Percentiles rank a stretch among this genome's conserved stretches.
phyloP scores from a whole-genome alignment of 2,329 filamentous ascomycete species.

The Cadophora malorum region DNA sequence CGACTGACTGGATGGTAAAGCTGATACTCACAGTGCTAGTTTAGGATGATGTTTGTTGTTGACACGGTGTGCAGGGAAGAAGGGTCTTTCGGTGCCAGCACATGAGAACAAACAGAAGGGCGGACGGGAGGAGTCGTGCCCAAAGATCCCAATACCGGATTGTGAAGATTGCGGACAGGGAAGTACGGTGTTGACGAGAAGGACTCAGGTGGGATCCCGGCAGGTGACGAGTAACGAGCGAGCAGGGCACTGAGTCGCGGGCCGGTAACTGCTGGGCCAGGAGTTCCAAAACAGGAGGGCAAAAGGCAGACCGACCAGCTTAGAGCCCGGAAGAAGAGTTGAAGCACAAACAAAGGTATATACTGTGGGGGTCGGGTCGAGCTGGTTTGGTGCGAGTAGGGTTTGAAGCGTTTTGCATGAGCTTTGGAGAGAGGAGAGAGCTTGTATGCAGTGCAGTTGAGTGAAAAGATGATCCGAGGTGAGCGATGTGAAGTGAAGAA shows the following conservation, averaged over 20 bases:
- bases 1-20: slow-evolving; percentile 27
- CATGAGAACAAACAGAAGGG: slow-evolving; percentile 25
- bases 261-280: not conserved
- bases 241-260: slow-evolving; percentile 14
- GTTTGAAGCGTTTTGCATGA: not conserved
- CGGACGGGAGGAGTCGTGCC: slow-evolving; percentile 2
- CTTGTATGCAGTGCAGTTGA: not conserved
- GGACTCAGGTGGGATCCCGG: slow-evolving; percentile 10
- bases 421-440: not conserved
- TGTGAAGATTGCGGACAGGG: slow-evolving; percentile 18
- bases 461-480: not conserved
- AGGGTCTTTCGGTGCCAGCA: slow-evolving; percentile 30
- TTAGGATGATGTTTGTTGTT: slow-evolving; percentile 26
- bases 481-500: not conserved
- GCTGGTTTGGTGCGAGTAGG: not conserved
- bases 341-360: slow-evolving; percentile 16
- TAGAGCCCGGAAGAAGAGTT: not conserved
- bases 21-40: slow-evolving; percentile 28
- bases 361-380: not conserved
- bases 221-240: slow-evolving; percentile 11
- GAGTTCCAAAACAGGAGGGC: not conserved
- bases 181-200: slow-evolving; percentile 11
- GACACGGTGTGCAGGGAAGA: slow-evolving; percentile 30
- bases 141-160: slow-evolving; percentile 1
- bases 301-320: slow-evolving; percentile 4